A percentile compares a stretch with the other conserved stretches of the same genome.
phyloP scores from a whole-genome alignment of 352 stramenopile species.

The Pythium dissimile region DNA sequence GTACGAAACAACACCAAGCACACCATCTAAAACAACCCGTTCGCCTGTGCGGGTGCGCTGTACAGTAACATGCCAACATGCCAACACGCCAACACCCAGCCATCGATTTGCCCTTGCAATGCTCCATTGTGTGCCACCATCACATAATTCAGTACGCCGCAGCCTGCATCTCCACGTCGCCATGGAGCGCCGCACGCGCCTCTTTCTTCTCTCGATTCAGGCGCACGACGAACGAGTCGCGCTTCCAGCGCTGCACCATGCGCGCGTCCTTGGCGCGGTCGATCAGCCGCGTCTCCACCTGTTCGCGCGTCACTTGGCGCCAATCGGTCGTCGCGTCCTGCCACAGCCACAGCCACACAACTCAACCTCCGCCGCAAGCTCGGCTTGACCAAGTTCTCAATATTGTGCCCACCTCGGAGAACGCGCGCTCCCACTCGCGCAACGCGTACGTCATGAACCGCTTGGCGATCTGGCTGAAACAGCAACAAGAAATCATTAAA shows the following conservation, averaged over 20 bases:
- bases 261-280: constrained; percentile 45
- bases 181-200: constrained; percentile 26
- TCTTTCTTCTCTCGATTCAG: constrained; percentile 79
- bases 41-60: no score
- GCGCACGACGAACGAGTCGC: constrained; percentile 74
- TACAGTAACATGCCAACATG: no score
- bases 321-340: constrained; percentile 65
- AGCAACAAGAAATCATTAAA: no score
- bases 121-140: no score
- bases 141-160: constrained; percentile 17
- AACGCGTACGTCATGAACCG: constrained; percentile 47
- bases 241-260: constrained; percentile 62
- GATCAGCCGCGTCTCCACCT: constrained; percentile 50
- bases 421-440: constrained; percentile 46
- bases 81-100: background rate
- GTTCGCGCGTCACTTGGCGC: constrained; percentile 45
- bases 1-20: no score
- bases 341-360: background rate
- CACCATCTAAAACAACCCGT: no score
- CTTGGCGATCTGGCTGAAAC: constrained; percentile 56
- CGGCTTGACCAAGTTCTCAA: background rate
- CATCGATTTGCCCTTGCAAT: no score
- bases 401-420: constrained; percentile 43
- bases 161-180: constrained; percentile 1
- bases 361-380: background rate